These are phyloP conservation scores for Corniculantispora saksenae DNA, from an alignment of 2,329 filamentous ascomycete genomes.

Conservation along the genomic window DNA sequence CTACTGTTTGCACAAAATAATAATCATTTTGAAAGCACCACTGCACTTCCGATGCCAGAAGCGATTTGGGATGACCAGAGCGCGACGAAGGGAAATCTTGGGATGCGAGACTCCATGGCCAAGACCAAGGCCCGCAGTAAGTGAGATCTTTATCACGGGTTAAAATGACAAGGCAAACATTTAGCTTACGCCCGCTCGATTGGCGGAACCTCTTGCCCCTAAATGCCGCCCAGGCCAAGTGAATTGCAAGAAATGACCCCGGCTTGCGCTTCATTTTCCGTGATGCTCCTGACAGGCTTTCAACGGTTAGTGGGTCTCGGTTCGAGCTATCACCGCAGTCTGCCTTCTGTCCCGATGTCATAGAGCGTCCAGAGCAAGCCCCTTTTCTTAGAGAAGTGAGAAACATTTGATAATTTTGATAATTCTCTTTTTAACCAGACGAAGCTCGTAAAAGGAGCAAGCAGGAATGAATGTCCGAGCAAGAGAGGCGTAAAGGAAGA, in stretches of 20 bases:
- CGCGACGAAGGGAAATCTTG: not conserved
- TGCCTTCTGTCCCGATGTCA: too few species aligned
- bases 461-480: too few species aligned
- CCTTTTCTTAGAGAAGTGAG: too few species aligned
- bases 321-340: too few species aligned
- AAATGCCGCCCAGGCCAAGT: not conserved
- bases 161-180: not conserved
- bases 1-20: too few species aligned
- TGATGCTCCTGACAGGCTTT: not conserved
- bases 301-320: too few species aligned
- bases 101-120: not conserved
- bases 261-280: not conserved
- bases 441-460: too few species aligned
- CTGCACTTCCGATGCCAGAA: not conserved
- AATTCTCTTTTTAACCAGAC: too few species aligned
- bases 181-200: not conserved
- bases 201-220: not conserved
- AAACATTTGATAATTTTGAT: too few species aligned
- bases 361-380: too few species aligned
- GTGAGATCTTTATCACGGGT: not conserved
- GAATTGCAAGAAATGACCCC: not conserved
- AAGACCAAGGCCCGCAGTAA: not conserved
- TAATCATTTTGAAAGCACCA: too few species aligned
- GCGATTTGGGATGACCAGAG: not conserved
- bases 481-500: not conserved